Evolutionary conservation across 2,329 filamentous ascomycete genomes (phyloP).

Genomic region (Arthrobotrys entomopaga): DNA sequence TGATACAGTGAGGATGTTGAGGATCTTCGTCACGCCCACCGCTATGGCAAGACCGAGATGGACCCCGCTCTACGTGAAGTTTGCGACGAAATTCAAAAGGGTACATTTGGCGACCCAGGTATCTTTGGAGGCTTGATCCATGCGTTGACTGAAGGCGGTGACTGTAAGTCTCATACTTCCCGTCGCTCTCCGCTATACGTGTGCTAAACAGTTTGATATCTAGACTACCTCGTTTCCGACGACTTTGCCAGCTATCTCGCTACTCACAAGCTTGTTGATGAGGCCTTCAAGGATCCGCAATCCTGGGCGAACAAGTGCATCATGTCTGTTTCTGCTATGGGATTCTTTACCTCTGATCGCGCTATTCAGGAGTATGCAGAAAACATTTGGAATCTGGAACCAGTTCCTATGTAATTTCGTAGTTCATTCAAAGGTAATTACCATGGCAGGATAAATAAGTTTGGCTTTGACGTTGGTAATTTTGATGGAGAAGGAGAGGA

Average conservation of each 20-base stretch:
- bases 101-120: slow-evolving; percentile 80
- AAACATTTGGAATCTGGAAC: slow-evolving; percentile 96
- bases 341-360: slow-evolving; percentile 93
- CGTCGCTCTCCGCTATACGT: too few species aligned
- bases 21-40: slow-evolving; percentile 89
- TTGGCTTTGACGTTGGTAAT: neutral
- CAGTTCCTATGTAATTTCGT: slow-evolving; percentile 61
- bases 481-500: too few species aligned
- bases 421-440: too few species aligned
- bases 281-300: slow-evolving; percentile 90
- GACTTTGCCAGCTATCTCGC: slow-evolving; percentile 96
- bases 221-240: slow-evolving; percentile 90
- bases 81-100: slow-evolving; percentile 81
- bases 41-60: slow-evolving; percentile 80
- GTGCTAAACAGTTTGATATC: neutral
- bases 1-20: slow-evolving; percentile 75
- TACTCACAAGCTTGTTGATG: slow-evolving; percentile 89
- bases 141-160: slow-evolving; percentile 88
- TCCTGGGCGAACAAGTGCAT: slow-evolving; percentile 93
- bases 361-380: slow-evolving; percentile 89
- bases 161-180: too few species aligned
- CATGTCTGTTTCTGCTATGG: slow-evolving; percentile 88
- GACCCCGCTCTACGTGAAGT: slow-evolving; percentile 82
- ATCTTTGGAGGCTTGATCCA: slow-evolving; percentile 85
- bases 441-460: neutral